Percentiles rank a stretch among this genome's conserved stretches.
Evolutionary conservation across 331 rosid species (phyloP).

Genomic region (Cydonia oblonga): DNA sequence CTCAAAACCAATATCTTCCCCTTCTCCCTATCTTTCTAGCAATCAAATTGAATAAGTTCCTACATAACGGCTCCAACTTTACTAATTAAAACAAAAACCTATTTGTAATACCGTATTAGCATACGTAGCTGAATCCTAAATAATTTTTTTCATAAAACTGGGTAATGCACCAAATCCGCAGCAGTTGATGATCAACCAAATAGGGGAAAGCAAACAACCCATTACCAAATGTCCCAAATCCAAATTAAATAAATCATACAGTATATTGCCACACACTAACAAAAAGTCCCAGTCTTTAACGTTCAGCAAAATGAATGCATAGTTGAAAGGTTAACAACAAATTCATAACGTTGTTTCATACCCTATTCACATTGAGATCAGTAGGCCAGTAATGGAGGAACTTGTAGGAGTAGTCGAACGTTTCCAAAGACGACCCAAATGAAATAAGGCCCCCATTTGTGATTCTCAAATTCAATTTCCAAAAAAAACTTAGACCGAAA

Average conservation of each 20-base stretch:
- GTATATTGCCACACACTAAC: background rate
- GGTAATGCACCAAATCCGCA: background rate
- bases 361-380: constrained; percentile 60
- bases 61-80: too few species aligned
- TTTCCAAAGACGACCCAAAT: constrained; percentile 59
- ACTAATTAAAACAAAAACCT: too few species aligned
- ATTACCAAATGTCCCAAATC: background rate
- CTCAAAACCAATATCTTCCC: too few species aligned
- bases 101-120: too few species aligned
- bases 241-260: background rate
- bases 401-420: constrained; percentile 66
- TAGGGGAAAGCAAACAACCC: background rate
- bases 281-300: background rate
- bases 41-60: too few species aligned
- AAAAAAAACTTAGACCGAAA: too few species aligned
- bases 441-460: constrained; percentile 94
- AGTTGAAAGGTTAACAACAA: background rate
- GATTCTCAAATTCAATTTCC: constrained; percentile 6
- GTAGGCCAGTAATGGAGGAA: constrained; percentile 70
- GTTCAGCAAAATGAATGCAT: background rate
- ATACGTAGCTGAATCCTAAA: too few species aligned
- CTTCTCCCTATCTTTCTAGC: too few species aligned
- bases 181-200: background rate
- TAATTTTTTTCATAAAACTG: too few species aligned
- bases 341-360: background rate